phyloP scores from a whole-genome alignment of 2,329 filamentous ascomycete species.

The Pseudonectria foliicola region DNA sequence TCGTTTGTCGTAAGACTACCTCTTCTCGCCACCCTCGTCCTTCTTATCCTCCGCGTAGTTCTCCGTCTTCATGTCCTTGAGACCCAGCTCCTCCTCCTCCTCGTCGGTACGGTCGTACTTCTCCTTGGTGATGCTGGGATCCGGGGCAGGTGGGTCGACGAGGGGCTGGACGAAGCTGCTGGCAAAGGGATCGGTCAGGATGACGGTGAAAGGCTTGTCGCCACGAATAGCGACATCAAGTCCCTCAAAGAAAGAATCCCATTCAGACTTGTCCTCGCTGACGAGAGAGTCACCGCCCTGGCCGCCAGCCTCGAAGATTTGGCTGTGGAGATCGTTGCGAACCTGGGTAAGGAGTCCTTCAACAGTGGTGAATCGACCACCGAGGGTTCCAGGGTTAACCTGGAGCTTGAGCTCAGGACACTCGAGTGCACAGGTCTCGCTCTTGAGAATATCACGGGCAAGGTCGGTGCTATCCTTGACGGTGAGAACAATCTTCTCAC shows the following conservation, averaged over 20 bases:
- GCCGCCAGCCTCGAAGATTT: conserved; percentile 75
- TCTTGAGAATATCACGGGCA: conserved; percentile 89
- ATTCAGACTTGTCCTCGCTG: conserved; percentile 57
- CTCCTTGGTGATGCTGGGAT: conserved; percentile 73
- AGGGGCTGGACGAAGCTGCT: conserved; percentile 92
- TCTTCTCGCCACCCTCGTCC: conserved; percentile 18
- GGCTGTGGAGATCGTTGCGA: conserved; percentile 76
- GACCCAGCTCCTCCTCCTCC: conserved; percentile 87
- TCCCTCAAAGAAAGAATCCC: conserved; percentile 73
- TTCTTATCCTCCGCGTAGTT: conserved; percentile 55
- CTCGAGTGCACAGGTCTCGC: conserved; percentile 79
- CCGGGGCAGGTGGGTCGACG: conserved; percentile 60
- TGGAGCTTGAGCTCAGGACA: conserved; percentile 82
- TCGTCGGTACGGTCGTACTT: conserved; percentile 83
- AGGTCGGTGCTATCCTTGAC: conserved; percentile 68
- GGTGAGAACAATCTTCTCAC: conserved; percentile 72
- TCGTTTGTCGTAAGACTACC: conserved; percentile 7
- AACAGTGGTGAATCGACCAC: conserved; percentile 93
- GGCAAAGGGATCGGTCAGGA: conserved; percentile 81
- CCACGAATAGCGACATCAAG: conserved; percentile 75
- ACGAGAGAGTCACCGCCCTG: conserved; percentile 73
- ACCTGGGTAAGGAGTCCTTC: conserved; percentile 92
- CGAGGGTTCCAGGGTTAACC: conserved; percentile 89
- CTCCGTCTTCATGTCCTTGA: conserved; percentile 89
- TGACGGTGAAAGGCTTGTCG: conserved; percentile 70